A percentile compares a stretch with the other conserved stretches of the same genome.
Evolutionary conservation across 177 flowering plant genomes (phyloP).

Genomic region (Telopea speciosissima): DNA sequence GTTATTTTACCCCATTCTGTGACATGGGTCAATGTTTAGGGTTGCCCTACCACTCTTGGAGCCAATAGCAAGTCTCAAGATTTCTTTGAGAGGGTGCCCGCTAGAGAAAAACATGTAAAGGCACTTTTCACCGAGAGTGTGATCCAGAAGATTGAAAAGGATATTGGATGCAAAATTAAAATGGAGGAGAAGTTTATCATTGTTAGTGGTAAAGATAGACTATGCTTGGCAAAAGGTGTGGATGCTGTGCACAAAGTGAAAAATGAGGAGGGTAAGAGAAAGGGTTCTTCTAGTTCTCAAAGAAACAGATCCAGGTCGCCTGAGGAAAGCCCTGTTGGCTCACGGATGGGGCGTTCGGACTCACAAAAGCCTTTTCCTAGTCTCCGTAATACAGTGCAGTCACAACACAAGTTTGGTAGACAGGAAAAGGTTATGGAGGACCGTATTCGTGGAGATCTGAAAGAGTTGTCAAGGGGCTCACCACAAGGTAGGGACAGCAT

Average conservation of each 20-base stretch:
- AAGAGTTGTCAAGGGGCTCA: constrained; percentile 59
- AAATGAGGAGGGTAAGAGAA: constrained; percentile 60
- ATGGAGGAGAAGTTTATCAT: constrained; percentile 91
- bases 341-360: constrained; percentile 49
- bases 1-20: neutral
- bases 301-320: constrained; percentile 61
- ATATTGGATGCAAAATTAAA: constrained; percentile 83
- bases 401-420: constrained; percentile 18
- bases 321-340: constrained; percentile 43
- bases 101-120: constrained; percentile 76
- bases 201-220: constrained; percentile 89
- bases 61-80: constrained; percentile 95
- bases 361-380: constrained; percentile 37
- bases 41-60: constrained; percentile 98
- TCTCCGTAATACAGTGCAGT: constrained; percentile 24
- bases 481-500: constrained; percentile 88
- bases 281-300: constrained; percentile 45
- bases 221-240: constrained; percentile 76
- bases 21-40: constrained; percentile 35
- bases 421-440: constrained; percentile 71
- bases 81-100: constrained; percentile 89
- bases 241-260: constrained; percentile 91
- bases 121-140: constrained; percentile 80
- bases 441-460: constrained; percentile 63
- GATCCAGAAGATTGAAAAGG: constrained; percentile 72